Evolutionary conservation across 441 rosid genomes (phyloP).

Genomic region (Iberis amara): DNA sequence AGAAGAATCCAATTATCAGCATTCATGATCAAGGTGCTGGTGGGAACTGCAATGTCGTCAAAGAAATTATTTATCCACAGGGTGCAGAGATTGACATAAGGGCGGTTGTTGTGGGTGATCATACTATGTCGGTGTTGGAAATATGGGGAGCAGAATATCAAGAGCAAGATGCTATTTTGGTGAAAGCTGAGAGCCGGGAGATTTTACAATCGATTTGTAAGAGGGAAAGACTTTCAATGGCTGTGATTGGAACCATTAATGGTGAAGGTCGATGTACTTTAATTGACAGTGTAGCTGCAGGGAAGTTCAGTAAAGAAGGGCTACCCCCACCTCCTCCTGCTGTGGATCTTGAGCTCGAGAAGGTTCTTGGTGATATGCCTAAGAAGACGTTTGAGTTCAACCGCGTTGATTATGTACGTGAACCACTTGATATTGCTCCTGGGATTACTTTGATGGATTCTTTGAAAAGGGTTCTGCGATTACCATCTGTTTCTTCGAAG

Average conservation of each 20-base stretch:
- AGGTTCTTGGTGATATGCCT: conserved; percentile 96
- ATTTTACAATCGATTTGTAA: conserved; percentile 71
- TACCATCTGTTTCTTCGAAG: conserved; percentile 79
- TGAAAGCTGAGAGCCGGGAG: conserved; percentile 71
- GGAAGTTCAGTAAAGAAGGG: conserved; percentile 47
- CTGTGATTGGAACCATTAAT: conserved; percentile 73
- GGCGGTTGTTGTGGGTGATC: conserved; percentile 84
- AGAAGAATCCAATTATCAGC: conserved; percentile 82
- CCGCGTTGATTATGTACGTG: conserved; percentile 44
- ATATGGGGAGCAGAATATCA: conserved; percentile 99
- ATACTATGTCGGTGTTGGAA: conserved; percentile 91
- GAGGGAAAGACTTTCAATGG: conserved; percentile 94
- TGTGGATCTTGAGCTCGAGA: conserved; percentile 89
- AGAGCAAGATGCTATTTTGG: conserved; percentile 95
- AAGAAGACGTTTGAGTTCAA: conserved; percentile 75
- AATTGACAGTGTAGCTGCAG: conserved; percentile 58
- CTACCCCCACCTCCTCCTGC: conserved; percentile 79
- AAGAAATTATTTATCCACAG: conserved; percentile 86
- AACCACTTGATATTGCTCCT: conserved; percentile 86
- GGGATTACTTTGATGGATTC: conserved; percentile 75
- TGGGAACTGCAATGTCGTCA: conserved; percentile 93
- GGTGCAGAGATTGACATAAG: conserved; percentile 88
- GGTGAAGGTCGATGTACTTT: conserved; percentile 75
- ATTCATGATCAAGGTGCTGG: conserved; percentile 99
- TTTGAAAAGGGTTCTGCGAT: conserved; percentile 76